A percentile compares a stretch with the other conserved stretches of the same genome.
Evolutionary conservation across 805 yeast species (phyloP).

Genomic region (Sugiyamaella lignohabitans): DNA sequence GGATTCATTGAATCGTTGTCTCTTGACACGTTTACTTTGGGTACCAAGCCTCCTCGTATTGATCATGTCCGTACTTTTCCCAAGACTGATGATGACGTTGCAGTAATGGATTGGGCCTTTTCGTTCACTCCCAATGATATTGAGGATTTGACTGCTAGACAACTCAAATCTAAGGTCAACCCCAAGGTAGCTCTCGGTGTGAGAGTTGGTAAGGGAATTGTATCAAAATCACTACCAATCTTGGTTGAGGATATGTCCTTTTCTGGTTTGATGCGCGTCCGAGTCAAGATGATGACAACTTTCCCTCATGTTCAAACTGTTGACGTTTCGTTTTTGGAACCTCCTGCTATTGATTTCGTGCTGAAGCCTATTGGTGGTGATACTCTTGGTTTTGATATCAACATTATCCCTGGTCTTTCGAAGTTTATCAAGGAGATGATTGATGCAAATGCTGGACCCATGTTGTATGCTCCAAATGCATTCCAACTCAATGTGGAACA

Average conservation of each 20-base stretch:
- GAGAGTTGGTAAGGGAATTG: conserved; percentile 67
- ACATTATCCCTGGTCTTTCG: conserved; percentile 80
- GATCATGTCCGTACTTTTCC: conserved; percentile 85
- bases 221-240: conserved; percentile 60
- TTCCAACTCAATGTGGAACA: conserved; percentile 91
- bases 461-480: conserved; percentile 82
- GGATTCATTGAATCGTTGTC: conserved; percentile 75
- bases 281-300: conserved; percentile 81
- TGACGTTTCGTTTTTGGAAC: conserved; percentile 74
- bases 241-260: conserved; percentile 75
- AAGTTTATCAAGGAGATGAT: conserved; percentile 81
- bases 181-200: conserved; percentile 74
- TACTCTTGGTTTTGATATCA: conserved; percentile 78
- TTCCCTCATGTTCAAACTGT: conserved; percentile 94
- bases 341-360: conserved; percentile 83
- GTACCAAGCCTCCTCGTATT: conserved; percentile 92
- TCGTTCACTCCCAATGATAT: conserved; percentile 89
- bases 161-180: conserved; percentile 75
- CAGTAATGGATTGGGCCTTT: conserved; percentile 95
- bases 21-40: conserved; percentile 84
- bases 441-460: conserved; percentile 79
- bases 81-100: conserved; percentile 85
- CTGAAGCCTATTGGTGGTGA: conserved; percentile 76
- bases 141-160: conserved; percentile 79
- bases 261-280: conserved; percentile 63